Evolutionary conservation across 768 basidiomycete genomes (phyloP).

Genomic region (Mycena filopes): DNA sequence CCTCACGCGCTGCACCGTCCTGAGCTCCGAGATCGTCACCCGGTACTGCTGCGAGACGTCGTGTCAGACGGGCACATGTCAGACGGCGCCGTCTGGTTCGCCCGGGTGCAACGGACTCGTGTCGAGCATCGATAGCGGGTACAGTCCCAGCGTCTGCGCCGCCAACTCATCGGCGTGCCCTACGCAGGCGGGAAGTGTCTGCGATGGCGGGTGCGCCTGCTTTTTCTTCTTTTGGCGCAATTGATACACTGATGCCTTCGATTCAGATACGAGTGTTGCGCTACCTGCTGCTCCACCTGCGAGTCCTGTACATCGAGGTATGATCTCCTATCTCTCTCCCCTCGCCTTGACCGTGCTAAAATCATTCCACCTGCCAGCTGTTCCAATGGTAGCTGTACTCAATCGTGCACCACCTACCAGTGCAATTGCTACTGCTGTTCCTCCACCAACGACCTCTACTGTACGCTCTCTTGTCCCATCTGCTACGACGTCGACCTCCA

Average conservation of each 20-base stretch:
- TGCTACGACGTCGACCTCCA: conserved; percentile 32
- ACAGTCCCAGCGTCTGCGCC: conserved; percentile 25
- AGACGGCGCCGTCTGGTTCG: conserved; percentile 19
- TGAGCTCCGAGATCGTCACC: conserved; percentile 21
- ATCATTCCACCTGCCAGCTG: conserved; percentile 13
- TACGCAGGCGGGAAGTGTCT: conserved; percentile 18
- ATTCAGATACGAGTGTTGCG: conserved; percentile 29
- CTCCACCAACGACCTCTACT: conserved; percentile 21
- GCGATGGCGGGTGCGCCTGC: conserved; percentile 36
- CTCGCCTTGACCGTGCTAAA: too few species aligned
- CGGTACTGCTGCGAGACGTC: conserved; percentile 33
- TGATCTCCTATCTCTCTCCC: too few species aligned
- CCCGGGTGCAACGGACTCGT: conserved; percentile 21
- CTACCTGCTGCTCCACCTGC: conserved; percentile 30
- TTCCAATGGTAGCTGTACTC: conserved; percentile 15
- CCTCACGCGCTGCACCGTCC: conserved; percentile 32
- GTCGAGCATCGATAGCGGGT: conserved; percentile 28
- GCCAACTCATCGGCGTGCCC: conserved; percentile 28
- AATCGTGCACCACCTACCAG: conserved; percentile 20
- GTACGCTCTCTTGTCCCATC: conserved; percentile 30
- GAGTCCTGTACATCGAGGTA: conserved; percentile 25
- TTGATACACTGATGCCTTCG: too few species aligned
- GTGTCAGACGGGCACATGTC: conserved; percentile 19
- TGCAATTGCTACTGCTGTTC: conserved; percentile 35
- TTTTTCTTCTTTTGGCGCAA: too few species aligned